These are phyloP conservation scores for Ambrosia hybrid DNA, from an alignment of 140 eudicot genomes.

Conservation along the genomic window DNA sequence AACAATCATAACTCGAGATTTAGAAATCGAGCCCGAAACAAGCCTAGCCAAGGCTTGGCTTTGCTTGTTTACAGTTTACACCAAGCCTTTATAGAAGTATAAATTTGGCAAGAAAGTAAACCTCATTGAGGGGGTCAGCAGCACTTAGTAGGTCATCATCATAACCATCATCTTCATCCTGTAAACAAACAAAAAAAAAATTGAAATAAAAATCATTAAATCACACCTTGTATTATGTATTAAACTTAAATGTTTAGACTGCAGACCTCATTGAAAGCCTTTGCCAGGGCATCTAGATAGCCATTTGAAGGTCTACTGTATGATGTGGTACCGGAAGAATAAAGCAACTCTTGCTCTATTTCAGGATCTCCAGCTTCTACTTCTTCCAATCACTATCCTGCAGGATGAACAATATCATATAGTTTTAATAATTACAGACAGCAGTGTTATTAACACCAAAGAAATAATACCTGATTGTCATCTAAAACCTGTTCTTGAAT, in stretches of 20 bases:
- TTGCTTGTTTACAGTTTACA: too few relatives aligned
- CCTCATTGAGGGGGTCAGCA: conserved; percentile 93
- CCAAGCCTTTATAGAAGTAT: not conserved
- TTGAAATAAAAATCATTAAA: not conserved
- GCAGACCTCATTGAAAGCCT: conserved; percentile 68
- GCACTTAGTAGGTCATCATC: conserved; percentile 76
- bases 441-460: not conserved
- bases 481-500: conserved; percentile 76
- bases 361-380: conserved; percentile 62
- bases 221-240: too few relatives aligned
- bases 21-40: too few relatives aligned
- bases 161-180: conserved; percentile 73
- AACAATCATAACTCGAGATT: too few relatives aligned
- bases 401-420: conserved; percentile 12
- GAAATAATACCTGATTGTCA: conserved; percentile 61
- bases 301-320: conserved; percentile 62
- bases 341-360: conserved; percentile 45
- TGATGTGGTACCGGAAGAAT: conserved; percentile 45
- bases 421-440: not conserved
- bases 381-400: conserved; percentile 99
- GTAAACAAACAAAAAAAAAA: conserved; percentile 13
- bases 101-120: conserved; percentile 19
- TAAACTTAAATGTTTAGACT: conserved; percentile 10
- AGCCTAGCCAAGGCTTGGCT: too few relatives aligned
- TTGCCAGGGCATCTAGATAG: conserved; percentile 83